Conservation (phyloP, 495 filamentous ascomycete genomes). For the Pyronema domesticum region DNA sequence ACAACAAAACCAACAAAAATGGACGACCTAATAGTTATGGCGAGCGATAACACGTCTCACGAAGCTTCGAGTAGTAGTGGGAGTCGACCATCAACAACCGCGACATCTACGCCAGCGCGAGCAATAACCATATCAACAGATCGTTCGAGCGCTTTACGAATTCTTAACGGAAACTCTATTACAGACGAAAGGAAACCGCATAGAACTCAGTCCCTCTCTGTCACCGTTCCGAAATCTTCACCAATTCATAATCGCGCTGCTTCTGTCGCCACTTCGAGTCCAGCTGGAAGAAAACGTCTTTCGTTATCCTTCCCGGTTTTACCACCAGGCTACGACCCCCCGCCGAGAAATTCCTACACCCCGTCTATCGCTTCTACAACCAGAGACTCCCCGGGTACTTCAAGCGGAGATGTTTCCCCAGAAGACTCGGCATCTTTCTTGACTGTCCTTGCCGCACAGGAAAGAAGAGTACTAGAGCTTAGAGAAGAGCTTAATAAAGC, state of each 20-base stretch:
- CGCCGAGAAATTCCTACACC: constrained; percentile 11
- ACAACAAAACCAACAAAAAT: too few relatives aligned
- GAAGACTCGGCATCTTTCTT: constrained; percentile 61
- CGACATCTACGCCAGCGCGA: too few relatives aligned
- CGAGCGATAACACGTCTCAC: too few relatives aligned
- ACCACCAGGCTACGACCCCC: constrained; percentile 15
- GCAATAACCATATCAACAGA: too few relatives aligned
- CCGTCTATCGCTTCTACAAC: constrained; percentile 4
- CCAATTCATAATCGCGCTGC: background rate
- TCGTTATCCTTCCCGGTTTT: constrained; percentile 23
- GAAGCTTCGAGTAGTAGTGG: too few relatives aligned
- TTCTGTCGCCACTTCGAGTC: constrained; percentile 11
- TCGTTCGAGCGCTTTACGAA: too few relatives aligned
- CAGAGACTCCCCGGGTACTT: background rate
- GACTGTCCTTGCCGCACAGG: constrained; percentile 76
- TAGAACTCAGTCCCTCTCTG: too few relatives aligned
- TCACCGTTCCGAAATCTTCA: too few relatives aligned
- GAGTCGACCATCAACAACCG: too few relatives aligned
- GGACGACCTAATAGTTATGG: too few relatives aligned
- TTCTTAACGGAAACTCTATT: too few relatives aligned
- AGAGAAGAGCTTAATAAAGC: constrained; percentile 71
- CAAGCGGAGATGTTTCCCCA: constrained; percentile 25
- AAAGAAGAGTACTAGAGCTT: constrained; percentile 80
- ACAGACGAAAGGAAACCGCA: too few relatives aligned
- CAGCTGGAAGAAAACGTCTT: constrained; percentile 15